phyloP scores from a whole-genome alignment of 495 filamentous ascomycete species.

The Penicillium ucsense region DNA sequence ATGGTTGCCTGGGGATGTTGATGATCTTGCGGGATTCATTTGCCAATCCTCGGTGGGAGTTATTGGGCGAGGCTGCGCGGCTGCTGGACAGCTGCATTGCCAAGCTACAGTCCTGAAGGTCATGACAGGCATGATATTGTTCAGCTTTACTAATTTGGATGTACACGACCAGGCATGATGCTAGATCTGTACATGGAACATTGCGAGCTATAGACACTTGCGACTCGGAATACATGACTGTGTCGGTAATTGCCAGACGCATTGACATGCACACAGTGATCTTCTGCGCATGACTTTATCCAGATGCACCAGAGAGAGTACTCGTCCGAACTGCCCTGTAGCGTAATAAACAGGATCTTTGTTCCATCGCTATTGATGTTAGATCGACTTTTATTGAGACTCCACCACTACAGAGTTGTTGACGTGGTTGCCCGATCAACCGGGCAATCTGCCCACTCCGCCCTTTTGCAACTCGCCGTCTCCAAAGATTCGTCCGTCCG shows the following conservation, averaged over 20 bases:
- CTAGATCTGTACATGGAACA: too few species aligned
- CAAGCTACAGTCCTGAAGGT: conserved; percentile 33
- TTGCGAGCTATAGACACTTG: too few species aligned
- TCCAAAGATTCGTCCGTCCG: background rate
- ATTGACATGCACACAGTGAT: too few species aligned
- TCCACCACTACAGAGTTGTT: background rate
- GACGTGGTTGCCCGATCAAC: conserved; percentile 19
- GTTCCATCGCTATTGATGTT: too few species aligned
- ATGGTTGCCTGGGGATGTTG: conserved; percentile 72
- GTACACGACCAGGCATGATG: too few species aligned
- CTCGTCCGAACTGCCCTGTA: conserved; percentile 5
- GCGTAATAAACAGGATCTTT: too few species aligned
- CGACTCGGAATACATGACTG: too few species aligned
- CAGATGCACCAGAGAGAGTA: too few species aligned
- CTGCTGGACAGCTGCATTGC: conserved; percentile 72
- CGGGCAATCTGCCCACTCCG: conserved; percentile 1
- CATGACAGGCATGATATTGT: background rate
- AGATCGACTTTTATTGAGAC: too few species aligned
- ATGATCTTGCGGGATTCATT: conserved; percentile 77
- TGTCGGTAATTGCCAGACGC: too few species aligned
- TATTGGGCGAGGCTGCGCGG: conserved; percentile 75
- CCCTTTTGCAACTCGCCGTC: conserved; percentile 5
- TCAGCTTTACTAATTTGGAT: too few species aligned
- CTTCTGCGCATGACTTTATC: too few species aligned
- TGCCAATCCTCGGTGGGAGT: conserved; percentile 76